These are phyloP conservation scores for Capronia americana DNA, from an alignment of 2,329 filamentous ascomycete species.

Conservation along the genomic window DNA sequence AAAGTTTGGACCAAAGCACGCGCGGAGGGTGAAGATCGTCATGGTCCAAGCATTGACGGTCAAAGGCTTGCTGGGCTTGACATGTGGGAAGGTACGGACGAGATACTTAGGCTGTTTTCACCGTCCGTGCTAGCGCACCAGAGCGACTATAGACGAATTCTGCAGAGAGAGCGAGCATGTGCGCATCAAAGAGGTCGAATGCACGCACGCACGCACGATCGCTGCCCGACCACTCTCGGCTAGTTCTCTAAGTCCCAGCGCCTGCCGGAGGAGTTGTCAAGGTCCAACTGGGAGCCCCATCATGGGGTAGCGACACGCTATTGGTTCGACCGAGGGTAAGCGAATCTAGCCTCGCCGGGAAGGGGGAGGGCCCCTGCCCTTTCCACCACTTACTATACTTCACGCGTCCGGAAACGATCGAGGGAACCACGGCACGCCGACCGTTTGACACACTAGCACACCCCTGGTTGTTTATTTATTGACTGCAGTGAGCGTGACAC, in stretches of 20 bases:
- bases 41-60: background rate
- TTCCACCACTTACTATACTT: too few species aligned
- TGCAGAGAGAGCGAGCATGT: background rate
- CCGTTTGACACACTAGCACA: background rate
- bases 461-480: constrained; percentile 9
- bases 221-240: background rate
- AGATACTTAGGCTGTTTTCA: background rate
- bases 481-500: constrained; percentile 13
- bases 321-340: constrained; percentile 4
- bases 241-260: background rate
- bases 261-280: background rate
- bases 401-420: background rate
- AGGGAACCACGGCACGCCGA: background rate
- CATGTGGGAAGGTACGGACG: background rate
- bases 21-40: background rate
- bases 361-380: background rate
- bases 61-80: background rate
- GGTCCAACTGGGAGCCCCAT: background rate
- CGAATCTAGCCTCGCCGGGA: constrained; percentile 9
- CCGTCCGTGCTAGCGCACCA: background rate
- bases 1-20: background rate
- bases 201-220: too few species aligned
- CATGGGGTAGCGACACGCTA: background rate
- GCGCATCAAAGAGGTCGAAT: background rate
- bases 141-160: background rate